phyloP scores from a whole-genome alignment of 2,329 filamentous ascomycete genomes.

The Raffaelea albimanens region DNA sequence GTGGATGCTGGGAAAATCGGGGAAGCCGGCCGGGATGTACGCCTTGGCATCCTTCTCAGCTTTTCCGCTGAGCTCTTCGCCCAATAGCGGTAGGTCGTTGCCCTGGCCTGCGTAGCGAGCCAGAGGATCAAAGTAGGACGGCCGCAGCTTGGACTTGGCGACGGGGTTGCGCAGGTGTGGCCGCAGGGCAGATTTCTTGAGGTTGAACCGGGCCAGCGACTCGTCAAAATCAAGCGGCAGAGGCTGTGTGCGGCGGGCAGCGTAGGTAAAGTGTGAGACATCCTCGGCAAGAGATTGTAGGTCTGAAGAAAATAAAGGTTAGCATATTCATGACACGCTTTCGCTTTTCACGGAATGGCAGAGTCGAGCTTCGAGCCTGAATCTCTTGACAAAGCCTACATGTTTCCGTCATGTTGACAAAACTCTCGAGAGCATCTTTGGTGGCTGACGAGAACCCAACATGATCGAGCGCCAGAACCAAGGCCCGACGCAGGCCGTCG shows the following conservation, averaged over 20 bases:
- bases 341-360: no score
- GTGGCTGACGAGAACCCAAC: slow-evolving; percentile 49
- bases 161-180: slow-evolving; percentile 49
- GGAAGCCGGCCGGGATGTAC: slow-evolving; percentile 51
- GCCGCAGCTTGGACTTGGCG: slow-evolving; percentile 25
- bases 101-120: slow-evolving; percentile 13
- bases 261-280: slow-evolving; percentile 35
- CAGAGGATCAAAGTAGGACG: slow-evolving; percentile 26
- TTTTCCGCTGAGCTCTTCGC: slow-evolving; percentile 48
- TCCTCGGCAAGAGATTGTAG: slow-evolving; percentile 38
- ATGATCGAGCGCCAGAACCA: slow-evolving; percentile 45
- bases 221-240: slow-evolving; percentile 49
- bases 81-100: slow-evolving; percentile 33
- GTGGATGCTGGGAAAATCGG: slow-evolving; percentile 54
- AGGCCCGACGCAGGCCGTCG: slow-evolving; percentile 41
- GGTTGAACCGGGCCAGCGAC: slow-evolving; percentile 40
- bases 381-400: slow-evolving; percentile 43
- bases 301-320: no score
- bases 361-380: no score
- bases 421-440: slow-evolving; percentile 48
- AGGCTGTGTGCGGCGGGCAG: slow-evolving; percentile 41
- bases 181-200: slow-evolving; percentile 40
- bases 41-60: slow-evolving; percentile 43
- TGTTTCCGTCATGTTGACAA: slow-evolving; percentile 44
- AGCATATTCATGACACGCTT: no score